Evolutionary conservation across 2,329 filamentous ascomycete species (phyloP).

Genomic region (Verticillium nubilum): DNA sequence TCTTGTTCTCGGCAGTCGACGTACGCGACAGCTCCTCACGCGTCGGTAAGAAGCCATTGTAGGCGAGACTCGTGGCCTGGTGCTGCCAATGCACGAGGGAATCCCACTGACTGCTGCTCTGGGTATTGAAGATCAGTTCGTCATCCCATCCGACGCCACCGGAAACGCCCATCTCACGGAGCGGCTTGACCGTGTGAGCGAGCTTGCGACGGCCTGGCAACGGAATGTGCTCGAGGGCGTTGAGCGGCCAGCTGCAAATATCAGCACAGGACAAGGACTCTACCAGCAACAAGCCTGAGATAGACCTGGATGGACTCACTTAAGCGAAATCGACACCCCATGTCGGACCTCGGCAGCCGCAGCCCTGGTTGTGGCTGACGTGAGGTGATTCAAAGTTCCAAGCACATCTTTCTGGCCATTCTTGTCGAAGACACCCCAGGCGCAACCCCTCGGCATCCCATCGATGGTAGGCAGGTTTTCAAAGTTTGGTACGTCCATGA

Average conservation of each 20-base stretch:
- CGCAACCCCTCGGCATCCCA: constrained; percentile 40
- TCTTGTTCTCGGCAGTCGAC: constrained; percentile 16
- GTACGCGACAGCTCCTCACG: constrained; percentile 22
- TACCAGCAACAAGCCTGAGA: too few species aligned
- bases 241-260: constrained; percentile 32
- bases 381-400: constrained; percentile 49
- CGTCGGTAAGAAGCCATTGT: constrained; percentile 41
- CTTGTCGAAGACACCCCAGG: constrained; percentile 48
- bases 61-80: constrained; percentile 34
- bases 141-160: constrained; percentile 35
- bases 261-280: too few species aligned
- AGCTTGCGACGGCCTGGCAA: constrained; percentile 27
- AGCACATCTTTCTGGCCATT: constrained; percentile 42
- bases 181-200: constrained; percentile 28
- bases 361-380: constrained; percentile 33
- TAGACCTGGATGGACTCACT: constrained; percentile 26
- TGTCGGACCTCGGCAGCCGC: constrained; percentile 37
- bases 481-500: constrained; percentile 32
- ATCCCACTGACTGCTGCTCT: constrained; percentile 52
- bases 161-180: constrained; percentile 23
- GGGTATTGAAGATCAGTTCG: constrained; percentile 50
- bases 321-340: constrained; percentile 47
- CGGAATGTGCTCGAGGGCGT: constrained; percentile 28
- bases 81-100: constrained; percentile 43
- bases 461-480: constrained; percentile 34